Evolutionary conservation across 176 grass and related monocot species (phyloP), one percentile per base, ranked within the genome.

Genomic region (Poa annua): DNA sequence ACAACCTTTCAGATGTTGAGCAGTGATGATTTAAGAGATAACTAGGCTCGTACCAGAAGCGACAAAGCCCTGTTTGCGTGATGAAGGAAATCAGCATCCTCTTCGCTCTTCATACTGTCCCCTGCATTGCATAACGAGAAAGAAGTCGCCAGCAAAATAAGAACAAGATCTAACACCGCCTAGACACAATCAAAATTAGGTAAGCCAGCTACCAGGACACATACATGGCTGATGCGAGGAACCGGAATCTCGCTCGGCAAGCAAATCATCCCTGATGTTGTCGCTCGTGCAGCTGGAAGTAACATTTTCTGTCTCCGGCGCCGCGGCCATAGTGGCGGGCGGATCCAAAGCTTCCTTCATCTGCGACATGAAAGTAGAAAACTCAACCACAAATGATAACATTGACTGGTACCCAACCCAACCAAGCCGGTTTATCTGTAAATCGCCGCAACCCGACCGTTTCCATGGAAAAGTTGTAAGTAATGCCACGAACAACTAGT

Each of bases 321-420:
- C n/a, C 32, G 52, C 4, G 5, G 13, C 24, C 4, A 2, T 24
- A 14, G 41, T 16, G 53, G 39, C 19, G 7, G 80, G 71, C 19
- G 63, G 78, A 85, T 81, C 62, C 22, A 61, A 68, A 76, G 63
- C 71, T 62, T 85, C 87, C 87, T 81, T 79, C 87, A 89, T 81
- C 82, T 85, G 87, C 56, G 1, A 41, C 39, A 41, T 41, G 7
- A 41, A 41, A 41, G 39, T 41, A 41, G 39, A 8, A 41, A 39
- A 39, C 6, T 39, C 39, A 41, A 41, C 7, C 7, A 41, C 39
- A 1, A 41, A 1, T 41, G 39, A 8, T 1, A 41, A 41, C 39
- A 69, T 5, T 26, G 52, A 10, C 1, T n/a, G n/a, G n/a, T n/a
- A n/a, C n/a, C n/a, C n/a, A n/a, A 48, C 11, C 45, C 3, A 48